These are phyloP conservation scores for Xylariaceae sp. DNA, from an alignment of 2,329 filamentous ascomycete species.

Conservation along the genomic window DNA sequence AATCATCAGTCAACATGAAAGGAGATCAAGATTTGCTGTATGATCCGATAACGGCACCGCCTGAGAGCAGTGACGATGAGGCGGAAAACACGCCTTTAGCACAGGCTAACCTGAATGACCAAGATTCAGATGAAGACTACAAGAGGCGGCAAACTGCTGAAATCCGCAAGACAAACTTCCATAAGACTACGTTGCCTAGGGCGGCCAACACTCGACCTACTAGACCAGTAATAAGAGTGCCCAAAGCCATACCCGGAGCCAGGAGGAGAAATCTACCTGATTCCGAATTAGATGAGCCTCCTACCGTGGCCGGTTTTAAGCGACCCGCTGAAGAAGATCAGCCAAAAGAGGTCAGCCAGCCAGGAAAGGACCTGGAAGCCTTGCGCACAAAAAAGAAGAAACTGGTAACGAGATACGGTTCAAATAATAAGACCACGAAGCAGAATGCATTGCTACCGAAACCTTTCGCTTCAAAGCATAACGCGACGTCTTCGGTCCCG, in stretches of 20 bases:
- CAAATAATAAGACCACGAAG: conserved; percentile 18
- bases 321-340: conserved; percentile 21
- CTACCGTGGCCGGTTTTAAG: conserved; percentile 26
- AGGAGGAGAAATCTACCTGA: neutral
- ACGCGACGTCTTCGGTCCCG: conserved; percentile 12
- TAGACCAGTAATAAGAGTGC: neutral
- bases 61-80: conserved; percentile 28
- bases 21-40: conserved; percentile 14
- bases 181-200: conserved; percentile 1
- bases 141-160: conserved; percentile 27
- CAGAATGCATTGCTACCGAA: conserved; percentile 15
- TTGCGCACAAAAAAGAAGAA: conserved; percentile 9
- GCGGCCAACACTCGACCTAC: neutral
- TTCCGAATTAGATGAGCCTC: conserved; percentile 13
- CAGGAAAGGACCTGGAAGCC: conserved; percentile 17
- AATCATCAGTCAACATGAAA: conserved; percentile 14
- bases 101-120: conserved; percentile 2
- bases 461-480: conserved; percentile 16
- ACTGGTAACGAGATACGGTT: conserved; percentile 13
- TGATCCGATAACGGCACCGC: conserved; percentile 26
- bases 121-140: conserved; percentile 29
- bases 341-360: conserved; percentile 10
- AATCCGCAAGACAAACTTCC: conserved; percentile 37
- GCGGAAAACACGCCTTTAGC: conserved; percentile 10
- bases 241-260: neutral